Base-by-base conservation (phyloP, 1,284 basidiomycete genomes). In the Ganoderma sinense region DNA sequence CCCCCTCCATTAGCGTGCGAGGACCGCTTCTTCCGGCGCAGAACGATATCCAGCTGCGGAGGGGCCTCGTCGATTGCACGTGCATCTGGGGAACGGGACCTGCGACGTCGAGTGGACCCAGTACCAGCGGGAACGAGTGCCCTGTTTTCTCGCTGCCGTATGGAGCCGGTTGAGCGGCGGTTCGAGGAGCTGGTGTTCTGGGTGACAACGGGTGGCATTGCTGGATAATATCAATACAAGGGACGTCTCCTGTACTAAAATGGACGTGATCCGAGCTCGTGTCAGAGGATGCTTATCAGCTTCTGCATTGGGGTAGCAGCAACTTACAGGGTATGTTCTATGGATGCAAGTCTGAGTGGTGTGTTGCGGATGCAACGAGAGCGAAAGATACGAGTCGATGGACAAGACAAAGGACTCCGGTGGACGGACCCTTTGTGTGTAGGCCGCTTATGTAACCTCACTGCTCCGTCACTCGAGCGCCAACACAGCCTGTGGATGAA, bases 81-180 rank as follows among this genome's bases (percentile, higher is more conserved):
- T 58, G 71, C 36, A 11, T 77, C 77, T 26, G 77, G 77, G 4
- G 77, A 78, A 39, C 74, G 77, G 4, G 77, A 77, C 71, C 75
- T 78, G 58, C 74, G 73, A 51, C 75, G 71, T 40, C 76, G 71
- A 1, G 16, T 59, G 8, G 67, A 60, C 6, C 36, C 64, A 11
- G 69, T 10, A 8, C 41, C 56, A 2, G 58, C 18, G 16, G 65
- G 45, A 2, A 23, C 61, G 23, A 69, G 58, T 0, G 43, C 6
- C 20, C 71, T 69, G 31, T 74, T 74, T 66, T 76, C 75, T 29
- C 75, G 64, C 26, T 75, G 74, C 10, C 74, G 66, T 1, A 41
- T 16, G 36, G 69, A 70, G 26, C 66, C 72, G 53, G 68, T 69
- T 41, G 68, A 55, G 33, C 75, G 75, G 59, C 75, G 75, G 26